These are phyloP conservation scores for Sphaerostilbella broomeana DNA, from an alignment of 2,329 filamentous ascomycete species.

Conservation along the genomic window DNA sequence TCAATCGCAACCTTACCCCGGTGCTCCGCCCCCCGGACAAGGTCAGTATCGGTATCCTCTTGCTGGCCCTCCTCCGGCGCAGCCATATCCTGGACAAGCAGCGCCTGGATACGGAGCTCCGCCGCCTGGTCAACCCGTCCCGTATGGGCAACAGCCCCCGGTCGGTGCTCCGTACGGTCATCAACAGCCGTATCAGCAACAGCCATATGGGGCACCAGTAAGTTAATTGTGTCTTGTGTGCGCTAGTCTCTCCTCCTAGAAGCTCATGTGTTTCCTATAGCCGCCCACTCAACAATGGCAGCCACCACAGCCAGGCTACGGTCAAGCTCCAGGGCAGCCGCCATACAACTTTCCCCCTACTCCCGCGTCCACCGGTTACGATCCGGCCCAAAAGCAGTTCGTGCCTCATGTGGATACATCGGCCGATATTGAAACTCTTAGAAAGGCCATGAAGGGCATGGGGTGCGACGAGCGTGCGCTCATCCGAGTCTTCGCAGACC, in stretches of 20 bases:
- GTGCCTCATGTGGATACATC: constrained; percentile 24
- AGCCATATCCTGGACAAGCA: constrained; percentile 1
- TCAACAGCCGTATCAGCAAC: constrained; percentile 4
- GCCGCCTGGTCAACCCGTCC: background rate
- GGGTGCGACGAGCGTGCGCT: constrained; percentile 28
- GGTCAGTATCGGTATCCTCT: constrained; percentile 2
- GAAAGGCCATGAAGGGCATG: constrained; percentile 31
- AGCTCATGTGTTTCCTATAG: background rate
- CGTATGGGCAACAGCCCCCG: constrained; percentile 1
- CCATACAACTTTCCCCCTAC: constrained; percentile 16
- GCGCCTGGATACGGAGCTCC: background rate
- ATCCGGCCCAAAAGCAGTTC: constrained; percentile 21
- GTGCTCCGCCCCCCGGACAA: background rate
- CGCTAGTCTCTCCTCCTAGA: too few relatives aligned
- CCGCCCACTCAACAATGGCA: constrained; percentile 18
- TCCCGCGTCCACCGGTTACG: constrained; percentile 25
- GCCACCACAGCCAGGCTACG: constrained; percentile 15
- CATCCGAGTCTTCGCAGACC: constrained; percentile 23
- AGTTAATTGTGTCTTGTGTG: background rate
- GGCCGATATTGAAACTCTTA: constrained; percentile 24
- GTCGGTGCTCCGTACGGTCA: background rate
- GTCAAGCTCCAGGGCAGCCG: background rate
- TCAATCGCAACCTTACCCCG: constrained; percentile 1
- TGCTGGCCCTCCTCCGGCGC: background rate
- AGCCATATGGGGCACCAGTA: constrained; percentile 1